Evolutionary conservation across 345 rosid species (phyloP).

Genomic region (Corchorus olitorius): DNA sequence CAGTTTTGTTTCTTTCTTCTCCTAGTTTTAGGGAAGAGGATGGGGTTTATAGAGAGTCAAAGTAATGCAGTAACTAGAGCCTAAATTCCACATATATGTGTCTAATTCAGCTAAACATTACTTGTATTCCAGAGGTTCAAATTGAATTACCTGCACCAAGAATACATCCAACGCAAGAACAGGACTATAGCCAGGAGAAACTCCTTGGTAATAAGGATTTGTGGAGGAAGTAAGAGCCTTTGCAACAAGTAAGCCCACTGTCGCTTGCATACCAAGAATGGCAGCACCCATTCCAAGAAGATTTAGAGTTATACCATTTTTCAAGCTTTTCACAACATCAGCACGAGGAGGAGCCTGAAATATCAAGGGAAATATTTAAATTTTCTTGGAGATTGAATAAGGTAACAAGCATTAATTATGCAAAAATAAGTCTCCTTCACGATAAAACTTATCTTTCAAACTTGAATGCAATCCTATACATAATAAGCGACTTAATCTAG

Average conservation of each 20-base stretch:
- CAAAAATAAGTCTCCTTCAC: background rate
- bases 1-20: background rate
- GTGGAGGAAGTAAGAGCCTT: conserved; percentile 92
- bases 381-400: background rate
- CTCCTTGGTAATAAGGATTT: conserved; percentile 83
- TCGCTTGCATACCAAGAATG: conserved; percentile 95
- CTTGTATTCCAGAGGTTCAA: background rate
- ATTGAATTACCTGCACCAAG: conserved; percentile 77
- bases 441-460: conserved; percentile 1
- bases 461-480: background rate
- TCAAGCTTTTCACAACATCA: conserved; percentile 90
- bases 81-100: background rate
- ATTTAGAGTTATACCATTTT: conserved; percentile 79
- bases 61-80: background rate
- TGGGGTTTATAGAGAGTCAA: background rate
- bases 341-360: conserved; percentile 96
- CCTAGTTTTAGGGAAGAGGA: background rate
- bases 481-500: background rate
- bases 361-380: conserved; percentile 8
- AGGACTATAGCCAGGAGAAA: conserved; percentile 78
- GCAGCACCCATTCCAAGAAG: conserved; percentile 94
- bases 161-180: conserved; percentile 94
- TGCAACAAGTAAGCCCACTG: conserved; percentile 83
- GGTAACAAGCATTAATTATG: background rate
- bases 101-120: background rate